Percentiles rank a stretch among this genome's conserved stretches.
Evolutionary conservation across 345 rosid species (phyloP).

Genomic region (Turritis glabra): DNA sequence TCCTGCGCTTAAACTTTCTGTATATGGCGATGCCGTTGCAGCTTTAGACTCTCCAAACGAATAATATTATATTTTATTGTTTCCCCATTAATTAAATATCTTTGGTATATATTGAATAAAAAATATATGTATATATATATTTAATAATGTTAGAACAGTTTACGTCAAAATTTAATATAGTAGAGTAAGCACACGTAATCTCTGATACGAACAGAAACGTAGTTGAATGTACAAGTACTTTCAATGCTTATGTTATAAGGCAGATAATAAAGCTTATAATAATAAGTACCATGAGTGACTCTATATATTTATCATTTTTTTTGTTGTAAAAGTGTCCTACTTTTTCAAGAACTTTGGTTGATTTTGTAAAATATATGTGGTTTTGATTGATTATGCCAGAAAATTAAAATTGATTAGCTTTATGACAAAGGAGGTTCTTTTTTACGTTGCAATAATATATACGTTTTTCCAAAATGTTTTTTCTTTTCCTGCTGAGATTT

Average conservation of each 20-base stretch:
- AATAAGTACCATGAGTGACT: slow-evolving; percentile 31
- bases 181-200: slow-evolving; percentile 60
- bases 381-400: not conserved
- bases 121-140: not conserved
- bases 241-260: slow-evolving; percentile 38
- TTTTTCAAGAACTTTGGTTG: slow-evolving; percentile 22
- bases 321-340: slow-evolving; percentile 12
- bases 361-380: not conserved
- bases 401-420: slow-evolving; percentile 13
- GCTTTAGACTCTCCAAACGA: slow-evolving; percentile 60
- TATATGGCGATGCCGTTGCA: slow-evolving; percentile 72
- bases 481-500: slow-evolving; percentile 10
- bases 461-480: slow-evolving; percentile 3
- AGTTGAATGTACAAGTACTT: slow-evolving; percentile 41
- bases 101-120: not conserved
- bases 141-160: slow-evolving; percentile 34
- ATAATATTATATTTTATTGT: slow-evolving; percentile 26
- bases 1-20: slow-evolving; percentile 68
- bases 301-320: not conserved
- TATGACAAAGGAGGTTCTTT: slow-evolving; percentile 28
- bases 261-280: slow-evolving; percentile 10
- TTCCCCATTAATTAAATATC: slow-evolving; percentile 19
- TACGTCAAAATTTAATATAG: slow-evolving; percentile 39
- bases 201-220: slow-evolving; percentile 39
- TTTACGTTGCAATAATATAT: slow-evolving; percentile 3